Conservation (phyloP, 306 rosid species). For the Acacia acuminata region DNA sequence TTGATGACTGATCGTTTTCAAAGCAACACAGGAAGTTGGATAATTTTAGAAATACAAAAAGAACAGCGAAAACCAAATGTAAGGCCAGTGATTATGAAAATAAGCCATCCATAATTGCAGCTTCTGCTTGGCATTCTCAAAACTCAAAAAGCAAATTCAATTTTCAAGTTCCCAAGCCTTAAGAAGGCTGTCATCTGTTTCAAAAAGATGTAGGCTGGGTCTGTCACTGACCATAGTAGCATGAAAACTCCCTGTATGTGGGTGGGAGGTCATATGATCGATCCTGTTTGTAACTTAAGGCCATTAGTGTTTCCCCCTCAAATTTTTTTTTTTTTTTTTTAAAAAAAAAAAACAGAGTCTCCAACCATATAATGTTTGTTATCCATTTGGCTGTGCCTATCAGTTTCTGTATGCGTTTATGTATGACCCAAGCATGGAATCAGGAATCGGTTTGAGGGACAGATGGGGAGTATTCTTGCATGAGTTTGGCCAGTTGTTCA, state of each 20-base stretch:
- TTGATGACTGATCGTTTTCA: not conserved
- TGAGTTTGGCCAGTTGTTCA: slow-evolving; percentile 48
- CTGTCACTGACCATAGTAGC: not conserved
- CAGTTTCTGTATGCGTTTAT: slow-evolving; percentile 21
- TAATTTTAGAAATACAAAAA: not conserved
- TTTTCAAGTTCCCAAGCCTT: not conserved
- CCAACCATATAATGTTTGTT: not conserved
- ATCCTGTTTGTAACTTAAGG: too few relatives aligned
- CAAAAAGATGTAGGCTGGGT: not conserved
- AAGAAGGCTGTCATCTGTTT: not conserved
- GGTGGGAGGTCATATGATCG: too few relatives aligned
- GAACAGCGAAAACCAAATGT: not conserved
- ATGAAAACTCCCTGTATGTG: too few relatives aligned
- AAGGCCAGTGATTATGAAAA: not conserved
- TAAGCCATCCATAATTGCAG: not conserved
- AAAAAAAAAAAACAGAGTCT: not conserved
- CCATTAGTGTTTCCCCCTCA: too few relatives aligned
- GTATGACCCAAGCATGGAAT: not conserved
- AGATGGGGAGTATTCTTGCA: slow-evolving; percentile 55
- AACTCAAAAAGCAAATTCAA: not conserved
- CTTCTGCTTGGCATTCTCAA: not conserved
- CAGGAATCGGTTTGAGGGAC: not conserved
- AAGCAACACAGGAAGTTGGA: not conserved
- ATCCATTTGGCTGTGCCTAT: slow-evolving; percentile 27
- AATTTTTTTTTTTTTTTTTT: too few relatives aligned